phyloP scores from a whole-genome alignment of 176 grass and related monocot genomes.

The Lolium multiflorum region DNA sequence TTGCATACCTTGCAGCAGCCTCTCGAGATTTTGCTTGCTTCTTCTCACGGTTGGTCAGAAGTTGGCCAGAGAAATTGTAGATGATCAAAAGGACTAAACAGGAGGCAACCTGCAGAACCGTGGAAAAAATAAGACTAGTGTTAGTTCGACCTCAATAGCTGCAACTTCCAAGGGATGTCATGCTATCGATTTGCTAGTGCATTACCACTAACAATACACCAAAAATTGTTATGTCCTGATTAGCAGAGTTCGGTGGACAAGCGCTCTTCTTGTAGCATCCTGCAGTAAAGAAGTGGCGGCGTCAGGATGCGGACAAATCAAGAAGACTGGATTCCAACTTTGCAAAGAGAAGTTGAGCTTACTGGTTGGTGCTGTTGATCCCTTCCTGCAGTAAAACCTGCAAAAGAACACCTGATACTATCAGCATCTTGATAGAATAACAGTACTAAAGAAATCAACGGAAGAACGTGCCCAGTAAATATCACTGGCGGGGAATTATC shows the following conservation, averaged over 20 bases:
- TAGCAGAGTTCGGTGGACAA: constrained; percentile 77
- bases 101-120: constrained; percentile 59
- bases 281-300: constrained; percentile 38
- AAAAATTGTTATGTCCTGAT: constrained; percentile 98
- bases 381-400: constrained; percentile 95
- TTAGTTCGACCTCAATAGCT: constrained; percentile 1
- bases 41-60: constrained; percentile 85
- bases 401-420: constrained; percentile 20
- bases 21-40: constrained; percentile 94
- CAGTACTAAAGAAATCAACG: neutral
- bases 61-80: constrained; percentile 96
- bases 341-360: constrained; percentile 45
- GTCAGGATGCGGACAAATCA: neutral
- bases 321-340: neutral
- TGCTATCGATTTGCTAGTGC: neutral
- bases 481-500: neutral
- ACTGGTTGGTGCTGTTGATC: constrained; percentile 76
- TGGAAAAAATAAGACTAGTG: neutral
- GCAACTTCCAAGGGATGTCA: neutral
- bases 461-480: neutral
- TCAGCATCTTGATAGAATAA: constrained; percentile 16
- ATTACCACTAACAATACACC: constrained; percentile 82
- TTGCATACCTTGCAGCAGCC: constrained; percentile 76
- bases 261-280: constrained; percentile 86
- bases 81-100: constrained; percentile 80